phyloP scores from a whole-genome alignment of 2,329 filamentous ascomycete species.

The Colletotrichum tamarilloi region DNA sequence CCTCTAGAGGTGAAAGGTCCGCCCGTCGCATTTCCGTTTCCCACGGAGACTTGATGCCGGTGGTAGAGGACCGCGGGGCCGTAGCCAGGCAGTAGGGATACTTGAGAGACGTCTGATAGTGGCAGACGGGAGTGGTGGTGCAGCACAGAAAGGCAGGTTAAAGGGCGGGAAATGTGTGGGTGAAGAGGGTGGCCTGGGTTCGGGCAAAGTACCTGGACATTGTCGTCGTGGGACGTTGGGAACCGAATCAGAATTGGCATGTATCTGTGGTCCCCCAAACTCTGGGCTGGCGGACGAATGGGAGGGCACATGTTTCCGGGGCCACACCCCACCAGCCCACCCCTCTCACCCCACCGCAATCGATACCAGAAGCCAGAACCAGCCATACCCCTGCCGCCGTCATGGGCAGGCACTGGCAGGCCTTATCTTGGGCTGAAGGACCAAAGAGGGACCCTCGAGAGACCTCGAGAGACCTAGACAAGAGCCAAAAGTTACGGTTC shows the following conservation, averaged over 20 bases:
- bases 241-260: constrained; percentile 20
- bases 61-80: constrained; percentile 9
- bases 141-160: not conserved
- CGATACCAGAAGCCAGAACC: constrained; percentile 28
- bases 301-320: constrained; percentile 17
- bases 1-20: constrained; percentile 33
- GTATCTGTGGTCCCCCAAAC: constrained; percentile 35
- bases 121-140: not conserved
- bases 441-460: not conserved
- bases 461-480: constrained; percentile 2
- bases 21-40: constrained; percentile 32
- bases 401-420: constrained; percentile 28
- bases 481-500: constrained; percentile 20
- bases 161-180: constrained; percentile 2
- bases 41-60: constrained; percentile 21
- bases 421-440: constrained; percentile 35
- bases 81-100: constrained; percentile 1
- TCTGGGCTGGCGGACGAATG: constrained; percentile 29
- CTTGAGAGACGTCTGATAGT: not conserved
- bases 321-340: constrained; percentile 33
- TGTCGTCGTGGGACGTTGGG: constrained; percentile 16
- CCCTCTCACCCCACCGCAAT: constrained; percentile 30
- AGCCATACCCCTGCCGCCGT: constrained; percentile 32
- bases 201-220: constrained; percentile 3
- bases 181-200: not conserved